Base-by-base conservation (phyloP, 1,284 basidiomycete species). In the Boletellus deceptivus region DNA sequence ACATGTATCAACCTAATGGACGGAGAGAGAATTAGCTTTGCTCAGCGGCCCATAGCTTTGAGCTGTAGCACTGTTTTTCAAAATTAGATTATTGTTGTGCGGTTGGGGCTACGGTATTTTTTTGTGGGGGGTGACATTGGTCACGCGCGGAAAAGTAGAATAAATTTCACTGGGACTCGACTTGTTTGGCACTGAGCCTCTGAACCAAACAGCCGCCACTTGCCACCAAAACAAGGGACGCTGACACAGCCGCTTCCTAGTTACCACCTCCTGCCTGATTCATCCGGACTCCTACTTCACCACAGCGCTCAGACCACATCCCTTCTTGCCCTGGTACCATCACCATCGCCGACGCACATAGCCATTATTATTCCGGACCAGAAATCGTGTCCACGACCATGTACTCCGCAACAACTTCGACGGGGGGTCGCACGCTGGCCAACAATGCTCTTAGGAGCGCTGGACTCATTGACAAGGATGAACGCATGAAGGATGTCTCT, bases 381-480 rank as follows among this genome's bases (percentile, higher is more conserved):
- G 18, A 13, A 4, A 31, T 39, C 38, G 9, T 38, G 53, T 31
- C 33, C 17, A 20, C 35, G 49, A 27, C 55, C 43, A 78, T 82
- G 76, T 80, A 79, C 65, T 82, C 82, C 42, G 78, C 76, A 20
- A 72, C 79, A 20, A 72, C 79, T 9, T 72, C 79, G 11, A 72
- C 79, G 27, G 78, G 82, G 55, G 72, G 77, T 49, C 78, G 83
- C 58, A 66, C 75, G 33, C 70, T 89, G 25, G 84, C 80, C 25
- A 59, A 75, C 49, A 82, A 69, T 50, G 81, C 84, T 24, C 72
- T 89, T 24, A 82, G 83, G 54, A 78, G 71, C 45, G 86, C 84
- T 2, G 87, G 87, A 39, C 81, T 89, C 60, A 82, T 84, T 55
- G 86, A 89, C 73, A 73, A 79, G 51, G 86, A 89, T 64, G 73